Conservation (phyloP, 257 asterid genomes). For the Verbena officinalis region DNA sequence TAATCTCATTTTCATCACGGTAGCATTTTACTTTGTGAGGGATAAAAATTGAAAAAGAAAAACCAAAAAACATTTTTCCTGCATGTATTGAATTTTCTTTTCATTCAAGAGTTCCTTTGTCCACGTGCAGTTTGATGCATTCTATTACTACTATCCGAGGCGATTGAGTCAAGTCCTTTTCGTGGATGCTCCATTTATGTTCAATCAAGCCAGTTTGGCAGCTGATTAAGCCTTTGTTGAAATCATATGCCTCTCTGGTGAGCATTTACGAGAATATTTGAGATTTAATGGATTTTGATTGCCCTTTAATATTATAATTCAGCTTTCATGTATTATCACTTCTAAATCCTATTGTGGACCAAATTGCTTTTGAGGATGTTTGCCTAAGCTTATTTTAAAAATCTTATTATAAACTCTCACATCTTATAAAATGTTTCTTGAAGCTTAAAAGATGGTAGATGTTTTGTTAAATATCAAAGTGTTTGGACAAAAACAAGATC, state of each 20-base stretch:
- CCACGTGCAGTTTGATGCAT: conserved; percentile 75
- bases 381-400: too few species aligned
- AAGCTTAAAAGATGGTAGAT: too few species aligned
- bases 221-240: conserved; percentile 74
- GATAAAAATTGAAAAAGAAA: too few species aligned
- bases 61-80: too few species aligned
- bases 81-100: neutral
- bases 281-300: neutral
- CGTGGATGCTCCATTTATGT: conserved; percentile 89
- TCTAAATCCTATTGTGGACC: too few species aligned
- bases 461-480: too few species aligned
- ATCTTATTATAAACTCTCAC: too few species aligned
- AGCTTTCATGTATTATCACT: neutral
- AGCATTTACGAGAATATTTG: conserved; percentile 28
- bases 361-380: too few species aligned
- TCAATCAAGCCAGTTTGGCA: conserved; percentile 94
- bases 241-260: conserved; percentile 90
- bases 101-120: neutral
- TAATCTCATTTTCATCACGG: neutral
- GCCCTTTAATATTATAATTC: neutral
- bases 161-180: conserved; percentile 80
- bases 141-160: conserved; percentile 84
- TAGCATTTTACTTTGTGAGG: too few species aligned
- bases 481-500: too few species aligned
- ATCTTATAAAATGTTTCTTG: too few species aligned